Evolutionary conservation across 768 basidiomycete species (phyloP).

Genomic region (Termitomyces sp.): DNA sequence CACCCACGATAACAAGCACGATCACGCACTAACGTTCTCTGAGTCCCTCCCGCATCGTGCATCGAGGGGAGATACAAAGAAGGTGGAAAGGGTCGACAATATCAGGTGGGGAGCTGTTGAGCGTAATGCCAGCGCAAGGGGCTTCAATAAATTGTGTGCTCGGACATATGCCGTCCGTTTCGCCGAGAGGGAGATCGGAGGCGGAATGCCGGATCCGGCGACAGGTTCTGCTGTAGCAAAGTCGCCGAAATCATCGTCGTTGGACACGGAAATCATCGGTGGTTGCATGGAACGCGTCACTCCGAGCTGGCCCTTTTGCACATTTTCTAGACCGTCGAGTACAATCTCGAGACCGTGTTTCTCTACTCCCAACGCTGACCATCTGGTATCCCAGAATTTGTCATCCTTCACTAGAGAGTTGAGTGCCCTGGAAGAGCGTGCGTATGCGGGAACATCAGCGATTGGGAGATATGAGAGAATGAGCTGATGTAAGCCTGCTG

Average conservation of each 20-base stretch:
- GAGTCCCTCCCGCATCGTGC: no score
- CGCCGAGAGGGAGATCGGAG: slow-evolving; percentile 18
- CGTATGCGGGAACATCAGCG: slow-evolving; percentile 75
- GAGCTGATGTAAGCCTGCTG: slow-evolving; percentile 68
- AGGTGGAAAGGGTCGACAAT: slow-evolving; percentile 49
- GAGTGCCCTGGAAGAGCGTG: slow-evolving; percentile 59
- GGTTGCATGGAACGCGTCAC: slow-evolving; percentile 1
- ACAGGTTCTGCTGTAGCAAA: slow-evolving; percentile 11
- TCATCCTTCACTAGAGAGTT: slow-evolving; percentile 65
- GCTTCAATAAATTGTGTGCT: slow-evolving; percentile 57
- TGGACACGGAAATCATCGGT: slow-evolving; percentile 5
- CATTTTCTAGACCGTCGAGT: slow-evolving; percentile 49
- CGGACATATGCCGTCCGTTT: slow-evolving; percentile 48
- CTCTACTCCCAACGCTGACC: slow-evolving; percentile 49
- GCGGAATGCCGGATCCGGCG: slow-evolving; percentile 12
- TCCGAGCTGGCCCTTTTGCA: slow-evolving; percentile 84
- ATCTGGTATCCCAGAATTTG: slow-evolving; percentile 70
- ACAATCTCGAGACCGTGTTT: slow-evolving; percentile 31
- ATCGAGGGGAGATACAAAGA: slow-evolving; percentile 30
- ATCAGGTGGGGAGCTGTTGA: slow-evolving; percentile 61
- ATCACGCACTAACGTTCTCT: no score
- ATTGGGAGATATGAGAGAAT: slow-evolving; percentile 72
- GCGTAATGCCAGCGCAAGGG: slow-evolving; percentile 47
- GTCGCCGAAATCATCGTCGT: slow-evolving; percentile 16
- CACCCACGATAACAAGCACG: no score